A percentile compares a stretch with the other conserved stretches of the same genome.
These are phyloP conservation scores for Saturnispora diversa DNA, from an alignment of 805 yeast species.

Conservation along the genomic window DNA sequence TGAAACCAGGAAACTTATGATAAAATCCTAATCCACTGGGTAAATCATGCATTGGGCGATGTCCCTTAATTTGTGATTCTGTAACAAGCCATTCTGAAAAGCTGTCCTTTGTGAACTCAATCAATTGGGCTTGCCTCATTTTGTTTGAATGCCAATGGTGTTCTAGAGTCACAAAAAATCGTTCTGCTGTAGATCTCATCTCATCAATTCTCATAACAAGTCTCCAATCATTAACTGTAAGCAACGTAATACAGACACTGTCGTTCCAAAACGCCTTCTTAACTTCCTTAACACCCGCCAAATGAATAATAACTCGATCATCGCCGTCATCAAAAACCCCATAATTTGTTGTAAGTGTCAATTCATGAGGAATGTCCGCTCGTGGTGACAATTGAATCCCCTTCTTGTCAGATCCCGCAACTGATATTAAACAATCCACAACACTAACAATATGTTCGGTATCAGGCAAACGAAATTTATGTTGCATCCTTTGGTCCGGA, in stretches of 20 bases:
- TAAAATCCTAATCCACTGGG: constrained; percentile 77
- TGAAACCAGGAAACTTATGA: constrained; percentile 87
- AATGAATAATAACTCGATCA: constrained; percentile 57
- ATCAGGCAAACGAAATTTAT: constrained; percentile 62
- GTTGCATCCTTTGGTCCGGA: constrained; percentile 63
- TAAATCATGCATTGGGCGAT: constrained; percentile 9
- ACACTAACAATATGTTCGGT: constrained; percentile 52
- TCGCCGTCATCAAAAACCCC: constrained; percentile 66
- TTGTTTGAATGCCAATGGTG: constrained; percentile 7
- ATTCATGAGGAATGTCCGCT: constrained; percentile 20
- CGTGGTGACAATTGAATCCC: constrained; percentile 5
- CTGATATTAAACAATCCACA: constrained; percentile 8
- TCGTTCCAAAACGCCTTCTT: constrained; percentile 76
- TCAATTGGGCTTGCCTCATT: constrained; percentile 47
- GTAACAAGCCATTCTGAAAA: constrained; percentile 75
- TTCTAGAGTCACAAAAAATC: constrained; percentile 38
- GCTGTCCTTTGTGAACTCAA: constrained; percentile 57
- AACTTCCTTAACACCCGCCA: constrained; percentile 74
- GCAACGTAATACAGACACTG: constrained; percentile 68
- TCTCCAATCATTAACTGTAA: constrained; percentile 56
- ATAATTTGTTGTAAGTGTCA: constrained; percentile 70
- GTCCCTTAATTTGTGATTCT: constrained; percentile 8
- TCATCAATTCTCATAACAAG: constrained; percentile 72
- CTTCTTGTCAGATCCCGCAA: constrained; percentile 7
- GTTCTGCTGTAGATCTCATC: constrained; percentile 67